Percentiles rank a stretch among this genome's conserved stretches.
Evolutionary conservation across 164 flowering plant genomes (phyloP).

Genomic region (Malania oleifera): DNA sequence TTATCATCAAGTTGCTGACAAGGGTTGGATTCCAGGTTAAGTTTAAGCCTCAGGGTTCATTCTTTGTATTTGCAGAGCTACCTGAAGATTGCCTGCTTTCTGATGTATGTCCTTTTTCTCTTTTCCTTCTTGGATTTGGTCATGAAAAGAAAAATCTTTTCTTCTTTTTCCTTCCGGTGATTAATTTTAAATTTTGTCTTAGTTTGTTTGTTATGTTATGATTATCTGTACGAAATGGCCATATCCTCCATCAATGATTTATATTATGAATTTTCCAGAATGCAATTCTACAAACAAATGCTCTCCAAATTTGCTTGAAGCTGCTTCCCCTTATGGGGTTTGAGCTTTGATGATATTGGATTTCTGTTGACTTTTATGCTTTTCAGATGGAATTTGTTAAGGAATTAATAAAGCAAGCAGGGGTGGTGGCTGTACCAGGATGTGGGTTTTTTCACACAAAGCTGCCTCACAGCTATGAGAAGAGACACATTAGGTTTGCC

Average conservation of each 20-base stretch:
- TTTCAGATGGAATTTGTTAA: constrained; percentile 64
- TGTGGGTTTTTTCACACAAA: constrained; percentile 60
- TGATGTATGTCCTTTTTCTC: constrained; percentile 48
- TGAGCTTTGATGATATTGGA: neutral
- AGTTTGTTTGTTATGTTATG: too few relatives aligned
- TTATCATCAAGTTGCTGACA: constrained; percentile 38
- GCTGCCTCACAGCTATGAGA: constrained; percentile 23
- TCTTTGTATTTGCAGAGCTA: constrained; percentile 74
- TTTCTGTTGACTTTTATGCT: neutral
- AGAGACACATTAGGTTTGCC: constrained; percentile 71
- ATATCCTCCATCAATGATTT: too few relatives aligned
- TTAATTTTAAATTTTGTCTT: too few relatives aligned
- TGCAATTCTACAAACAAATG: too few relatives aligned
- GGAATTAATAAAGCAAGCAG: constrained; percentile 50
- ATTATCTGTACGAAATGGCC: too few relatives aligned
- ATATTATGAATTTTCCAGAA: too few relatives aligned
- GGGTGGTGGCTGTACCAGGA: constrained; percentile 79
- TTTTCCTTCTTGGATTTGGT: neutral
- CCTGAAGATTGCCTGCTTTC: constrained; percentile 55
- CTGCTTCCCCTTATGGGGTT: too few relatives aligned
- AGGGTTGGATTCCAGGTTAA: constrained; percentile 50
- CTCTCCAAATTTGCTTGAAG: too few relatives aligned
- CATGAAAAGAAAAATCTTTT: neutral
- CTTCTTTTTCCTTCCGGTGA: too few relatives aligned
- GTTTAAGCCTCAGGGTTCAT: constrained; percentile 66